A percentile compares a stretch with the other conserved stretches of the same genome.
Conservation (phyloP, 2,329 filamentous ascomycete genomes). For the Alternaria longipes region DNA sequence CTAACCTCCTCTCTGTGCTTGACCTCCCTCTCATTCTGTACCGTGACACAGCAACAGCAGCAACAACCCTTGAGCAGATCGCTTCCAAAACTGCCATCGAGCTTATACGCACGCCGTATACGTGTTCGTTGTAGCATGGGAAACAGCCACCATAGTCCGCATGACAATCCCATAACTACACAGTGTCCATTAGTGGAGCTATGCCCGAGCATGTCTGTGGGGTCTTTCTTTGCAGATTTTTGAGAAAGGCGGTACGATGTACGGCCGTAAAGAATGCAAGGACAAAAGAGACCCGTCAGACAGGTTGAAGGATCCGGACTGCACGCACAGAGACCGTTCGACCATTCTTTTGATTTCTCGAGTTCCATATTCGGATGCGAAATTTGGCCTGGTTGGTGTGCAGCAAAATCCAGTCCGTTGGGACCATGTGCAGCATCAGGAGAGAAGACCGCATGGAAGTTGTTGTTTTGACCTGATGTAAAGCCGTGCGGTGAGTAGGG, state of each 20-base stretch:
- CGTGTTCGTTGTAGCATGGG: slow-evolving; percentile 51
- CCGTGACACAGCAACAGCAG: slow-evolving; percentile 54
- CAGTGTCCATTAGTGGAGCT: slow-evolving; percentile 53
- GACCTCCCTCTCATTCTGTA: slow-evolving; percentile 59
- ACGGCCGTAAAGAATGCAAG: slow-evolving; percentile 56
- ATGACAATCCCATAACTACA: slow-evolving; percentile 48
- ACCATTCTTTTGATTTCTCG: slow-evolving; percentile 39
- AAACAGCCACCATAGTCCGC: slow-evolving; percentile 52
- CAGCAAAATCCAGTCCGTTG: slow-evolving; percentile 47
- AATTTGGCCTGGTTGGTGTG: slow-evolving; percentile 54
- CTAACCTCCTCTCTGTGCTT: slow-evolving; percentile 54
- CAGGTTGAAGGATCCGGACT: slow-evolving; percentile 50
- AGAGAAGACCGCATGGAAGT: slow-evolving; percentile 46
- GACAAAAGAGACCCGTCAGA: slow-evolving; percentile 53
- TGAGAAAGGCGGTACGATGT: slow-evolving; percentile 55
- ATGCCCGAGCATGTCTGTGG: slow-evolving; percentile 52
- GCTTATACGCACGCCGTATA: slow-evolving; percentile 56
- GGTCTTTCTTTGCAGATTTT: slow-evolving; percentile 50
- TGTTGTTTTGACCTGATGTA: slow-evolving; percentile 28
- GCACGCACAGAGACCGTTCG: slow-evolving; percentile 46
- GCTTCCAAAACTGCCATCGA: slow-evolving; percentile 47
- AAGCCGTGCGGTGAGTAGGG: slow-evolving; percentile 49
- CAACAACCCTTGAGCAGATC: slow-evolving; percentile 52
- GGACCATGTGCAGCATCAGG: slow-evolving; percentile 51
- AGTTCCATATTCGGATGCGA: slow-evolving; percentile 53